A percentile compares a stretch with the other conserved stretches of the same genome.
Conservation (phyloP, 176 grass and related monocot genomes). For the Echinochloa phyllopogon region DNA sequence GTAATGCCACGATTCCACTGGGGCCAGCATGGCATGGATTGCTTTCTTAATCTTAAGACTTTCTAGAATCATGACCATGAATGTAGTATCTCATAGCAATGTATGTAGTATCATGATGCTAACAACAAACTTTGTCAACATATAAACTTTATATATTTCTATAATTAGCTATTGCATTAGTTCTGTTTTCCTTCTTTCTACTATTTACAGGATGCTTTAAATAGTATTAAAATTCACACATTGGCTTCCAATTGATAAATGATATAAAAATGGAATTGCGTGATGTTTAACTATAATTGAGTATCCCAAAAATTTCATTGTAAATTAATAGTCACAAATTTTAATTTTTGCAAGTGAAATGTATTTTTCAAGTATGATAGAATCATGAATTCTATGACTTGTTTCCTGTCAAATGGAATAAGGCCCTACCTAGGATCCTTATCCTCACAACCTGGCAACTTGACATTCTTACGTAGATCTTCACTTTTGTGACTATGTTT, state of each 20-base stretch:
- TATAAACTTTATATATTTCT: neutral
- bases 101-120: neutral
- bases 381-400: no score
- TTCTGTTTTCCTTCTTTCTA: neutral
- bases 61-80: neutral
- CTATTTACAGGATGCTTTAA: neutral
- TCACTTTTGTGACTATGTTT: neutral
- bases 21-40: neutral
- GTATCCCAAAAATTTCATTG: neutral
- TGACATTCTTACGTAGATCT: neutral
- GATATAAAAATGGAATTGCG: neutral
- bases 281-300: neutral
- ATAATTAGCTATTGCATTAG: neutral
- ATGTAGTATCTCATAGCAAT: neutral
- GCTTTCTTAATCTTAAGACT: neutral
- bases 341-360: neutral
- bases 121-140: neutral
- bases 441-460: neutral
- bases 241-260: neutral
- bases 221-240: neutral
- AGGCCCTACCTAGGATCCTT: no score
- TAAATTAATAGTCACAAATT: neutral
- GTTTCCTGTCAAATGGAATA: no score
- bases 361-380: neutral
- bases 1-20: neutral